Evolutionary conservation across 129 eudicot species (phyloP).

Genomic region (Deinandra increscens): DNA sequence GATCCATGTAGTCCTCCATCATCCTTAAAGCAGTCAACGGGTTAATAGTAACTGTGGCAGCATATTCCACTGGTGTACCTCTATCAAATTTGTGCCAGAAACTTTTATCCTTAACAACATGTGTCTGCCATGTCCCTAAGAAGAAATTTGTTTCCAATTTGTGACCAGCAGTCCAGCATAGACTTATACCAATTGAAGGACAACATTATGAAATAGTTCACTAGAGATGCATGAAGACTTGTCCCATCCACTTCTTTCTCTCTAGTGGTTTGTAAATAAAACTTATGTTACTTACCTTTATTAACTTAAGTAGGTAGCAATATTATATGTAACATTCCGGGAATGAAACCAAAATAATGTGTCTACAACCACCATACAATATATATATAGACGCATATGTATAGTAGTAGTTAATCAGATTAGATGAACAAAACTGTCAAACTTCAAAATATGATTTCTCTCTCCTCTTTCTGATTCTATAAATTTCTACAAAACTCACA

Average conservation of each 20-base stretch:
- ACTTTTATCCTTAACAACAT: constrained; percentile 75
- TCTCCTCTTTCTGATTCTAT: no score
- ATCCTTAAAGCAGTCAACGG: constrained; percentile 91
- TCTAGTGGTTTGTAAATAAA: no score
- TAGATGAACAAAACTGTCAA: no score
- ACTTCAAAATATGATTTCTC: no score
- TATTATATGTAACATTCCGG: no score
- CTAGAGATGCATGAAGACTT: constrained; percentile 7
- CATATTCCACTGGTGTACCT: constrained; percentile 72
- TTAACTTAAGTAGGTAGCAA: no score
- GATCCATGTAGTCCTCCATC: constrained; percentile 81
- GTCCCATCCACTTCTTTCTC: neutral
- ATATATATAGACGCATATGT: no score
- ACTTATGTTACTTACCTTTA: no score
- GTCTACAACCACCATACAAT: no score
- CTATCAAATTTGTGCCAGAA: constrained; percentile 82
- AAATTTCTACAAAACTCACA: no score
- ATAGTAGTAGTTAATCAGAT: no score
- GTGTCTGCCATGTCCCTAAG: constrained; percentile 94
- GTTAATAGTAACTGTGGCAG: constrained; percentile 80
- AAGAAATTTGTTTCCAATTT: constrained; percentile 2
- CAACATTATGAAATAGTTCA: neutral
- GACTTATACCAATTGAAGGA: neutral
- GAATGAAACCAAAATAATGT: no score
- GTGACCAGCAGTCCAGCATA: constrained; percentile 8